Evolutionary conservation across 2,329 filamentous ascomycete species (phyloP), one percentile per base, ranked within the genome.

Genomic region (Fusarium paranaense): DNA sequence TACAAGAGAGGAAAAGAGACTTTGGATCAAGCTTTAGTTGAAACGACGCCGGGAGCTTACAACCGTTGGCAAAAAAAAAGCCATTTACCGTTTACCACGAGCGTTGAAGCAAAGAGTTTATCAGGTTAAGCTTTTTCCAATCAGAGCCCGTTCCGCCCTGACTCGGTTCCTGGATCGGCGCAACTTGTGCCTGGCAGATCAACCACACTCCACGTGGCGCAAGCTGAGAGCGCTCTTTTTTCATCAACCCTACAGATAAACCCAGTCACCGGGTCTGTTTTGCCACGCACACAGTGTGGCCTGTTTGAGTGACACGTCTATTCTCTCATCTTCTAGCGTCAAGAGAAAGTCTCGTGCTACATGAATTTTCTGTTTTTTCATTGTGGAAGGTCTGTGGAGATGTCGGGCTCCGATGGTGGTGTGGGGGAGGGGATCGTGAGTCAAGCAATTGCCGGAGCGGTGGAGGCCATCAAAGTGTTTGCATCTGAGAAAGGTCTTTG

Each of bases 131-230:
- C 40, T 59, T 40, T 47, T 70, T 47, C 38, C 60, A 72, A 76
- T 77, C 65, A 71, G 32, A 63, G n/a, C 10, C 2, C 4, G 5
- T 1, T 4, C 14, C 47, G 60, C 74, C 74, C 70, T 74, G 72
- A 70, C 58, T 75, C 70, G 16, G 72, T 64, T 33, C 54, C 38
- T 52, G 27, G 32, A 37, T 37, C n/a, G 58, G 66, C 27, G 14
- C 20, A 20, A 54, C 25, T 68, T 68, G 65, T 72, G 38, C 70
- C 74, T 76, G 74, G 64, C 74, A 76, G 59, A 68, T 52, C 42
- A 47, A 47, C 22, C 22, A 22, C 40, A 4, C 69, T 64, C 61
- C 72, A 74, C 74, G 74, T 76, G 74, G 74, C 69, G 70, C 4
- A 63, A 71, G 59, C 50, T 42, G 45, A 47, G 9, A 52, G 47